These are phyloP conservation scores for Elaeis oleifera DNA, from an alignment of 202 grass and related monocot genomes.

Conservation along the genomic window DNA sequence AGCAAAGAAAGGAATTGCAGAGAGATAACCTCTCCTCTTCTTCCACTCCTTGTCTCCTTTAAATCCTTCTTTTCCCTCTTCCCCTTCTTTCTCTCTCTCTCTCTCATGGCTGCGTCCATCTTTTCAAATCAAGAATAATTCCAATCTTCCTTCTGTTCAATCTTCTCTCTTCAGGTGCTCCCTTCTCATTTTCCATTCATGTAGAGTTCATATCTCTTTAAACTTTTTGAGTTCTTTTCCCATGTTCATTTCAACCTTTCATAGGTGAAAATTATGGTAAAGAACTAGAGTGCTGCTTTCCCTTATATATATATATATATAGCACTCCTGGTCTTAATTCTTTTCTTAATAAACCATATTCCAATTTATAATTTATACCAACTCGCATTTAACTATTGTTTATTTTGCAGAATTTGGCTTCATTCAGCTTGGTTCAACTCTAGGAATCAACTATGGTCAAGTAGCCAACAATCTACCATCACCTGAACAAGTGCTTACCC, in stretches of 20 bases:
- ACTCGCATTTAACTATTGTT: neutral
- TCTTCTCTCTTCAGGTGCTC: constrained; percentile 44
- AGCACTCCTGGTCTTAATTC: too few relatives aligned
- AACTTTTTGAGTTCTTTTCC: too few relatives aligned
- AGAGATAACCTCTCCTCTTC: neutral
- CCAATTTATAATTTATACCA: neutral
- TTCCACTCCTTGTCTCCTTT: constrained; percentile 12
- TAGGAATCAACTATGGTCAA: constrained; percentile 99
- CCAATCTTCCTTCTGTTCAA: constrained; percentile 38
- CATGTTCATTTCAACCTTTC: too few relatives aligned
- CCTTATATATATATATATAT: too few relatives aligned
- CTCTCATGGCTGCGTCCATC: constrained; percentile 27
- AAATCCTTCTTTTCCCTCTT: constrained; percentile 18
- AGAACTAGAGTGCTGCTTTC: too few relatives aligned
- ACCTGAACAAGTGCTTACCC: constrained; percentile 43
- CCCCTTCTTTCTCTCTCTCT: constrained; percentile 26
- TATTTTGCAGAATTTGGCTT: constrained; percentile 45
- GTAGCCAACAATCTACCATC: constrained; percentile 74
- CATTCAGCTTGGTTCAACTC: constrained; percentile 20
- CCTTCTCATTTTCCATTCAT: neutral
- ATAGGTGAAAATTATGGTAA: too few relatives aligned
- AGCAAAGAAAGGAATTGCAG: neutral
- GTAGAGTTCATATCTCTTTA: neutral
- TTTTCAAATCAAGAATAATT: constrained; percentile 17
- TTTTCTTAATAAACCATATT: neutral